These are phyloP conservation scores for Gossypium aridum DNA, from an alignment of 441 rosid genomes.

Conservation along the genomic window DNA sequence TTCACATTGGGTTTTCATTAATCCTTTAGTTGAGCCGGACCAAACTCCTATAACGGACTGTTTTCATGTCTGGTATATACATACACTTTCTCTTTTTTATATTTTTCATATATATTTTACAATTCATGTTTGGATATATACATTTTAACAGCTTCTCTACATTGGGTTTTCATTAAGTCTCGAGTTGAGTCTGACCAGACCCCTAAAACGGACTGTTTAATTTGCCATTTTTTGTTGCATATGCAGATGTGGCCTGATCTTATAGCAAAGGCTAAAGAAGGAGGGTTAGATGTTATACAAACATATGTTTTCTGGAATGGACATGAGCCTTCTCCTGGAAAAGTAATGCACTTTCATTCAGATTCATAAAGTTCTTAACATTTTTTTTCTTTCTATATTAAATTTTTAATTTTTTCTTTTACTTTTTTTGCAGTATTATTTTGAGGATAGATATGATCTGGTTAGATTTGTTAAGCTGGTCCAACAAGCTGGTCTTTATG, in stretches of 20 bases:
- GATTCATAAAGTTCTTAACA: neutral
- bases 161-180: too few relatives aligned
- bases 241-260: constrained; percentile 74
- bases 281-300: constrained; percentile 62
- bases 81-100: too few relatives aligned
- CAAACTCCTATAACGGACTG: too few relatives aligned
- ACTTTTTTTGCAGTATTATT: constrained; percentile 37
- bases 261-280: constrained; percentile 63
- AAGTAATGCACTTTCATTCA: constrained; percentile 25
- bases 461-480: constrained; percentile 53
- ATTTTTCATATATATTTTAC: too few relatives aligned
- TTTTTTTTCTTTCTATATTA: neutral
- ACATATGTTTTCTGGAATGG: constrained; percentile 74
- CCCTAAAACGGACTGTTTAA: neutral
- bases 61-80: too few relatives aligned
- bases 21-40: too few relatives aligned
- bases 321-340: constrained; percentile 65
- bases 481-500: constrained; percentile 61
- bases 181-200: too few relatives aligned
- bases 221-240: neutral
- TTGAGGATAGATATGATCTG: constrained; percentile 51
- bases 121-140: too few relatives aligned
- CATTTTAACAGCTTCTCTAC: too few relatives aligned
- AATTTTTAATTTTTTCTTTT: neutral
- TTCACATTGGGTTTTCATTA: too few relatives aligned